Conservation (phyloP, 495 filamentous ascomycete genomes). For the Monascus purpureus region DNA sequence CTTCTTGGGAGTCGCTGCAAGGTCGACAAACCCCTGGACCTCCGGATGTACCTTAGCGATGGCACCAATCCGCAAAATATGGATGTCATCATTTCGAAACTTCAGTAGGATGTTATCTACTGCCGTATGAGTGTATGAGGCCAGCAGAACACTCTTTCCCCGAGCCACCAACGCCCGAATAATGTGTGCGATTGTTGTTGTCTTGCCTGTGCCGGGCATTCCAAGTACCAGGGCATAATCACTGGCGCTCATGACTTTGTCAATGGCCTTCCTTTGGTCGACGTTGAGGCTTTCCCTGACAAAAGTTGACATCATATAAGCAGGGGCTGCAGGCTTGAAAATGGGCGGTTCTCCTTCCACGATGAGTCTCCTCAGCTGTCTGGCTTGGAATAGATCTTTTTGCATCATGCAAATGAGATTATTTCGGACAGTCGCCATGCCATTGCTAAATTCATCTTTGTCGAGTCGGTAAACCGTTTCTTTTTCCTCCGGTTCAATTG, state of each 20-base stretch:
- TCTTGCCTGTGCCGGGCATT: slow-evolving; percentile 97
- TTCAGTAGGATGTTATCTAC: slow-evolving; percentile 97
- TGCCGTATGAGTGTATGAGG: slow-evolving; percentile 92
- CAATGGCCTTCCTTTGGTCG: slow-evolving; percentile 73
- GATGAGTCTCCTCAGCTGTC: slow-evolving; percentile 60
- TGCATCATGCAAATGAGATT: slow-evolving; percentile 89
- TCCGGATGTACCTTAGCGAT: slow-evolving; percentile 74
- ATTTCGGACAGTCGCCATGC: slow-evolving; percentile 87
- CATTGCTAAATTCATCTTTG: slow-evolving; percentile 96
- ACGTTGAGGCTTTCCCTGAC: slow-evolving; percentile 54
- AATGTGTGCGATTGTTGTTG: slow-evolving; percentile 93
- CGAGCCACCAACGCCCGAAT: slow-evolving; percentile 81
- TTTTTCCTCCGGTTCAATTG: slow-evolving; percentile 39
- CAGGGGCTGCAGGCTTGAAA: slow-evolving; percentile 52
- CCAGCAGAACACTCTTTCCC: slow-evolving; percentile 82
- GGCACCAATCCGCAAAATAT: slow-evolving; percentile 71
- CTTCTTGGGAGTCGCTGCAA: slow-evolving; percentile 54
- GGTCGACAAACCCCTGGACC: slow-evolving; percentile 65
- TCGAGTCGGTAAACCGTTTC: slow-evolving; percentile 71
- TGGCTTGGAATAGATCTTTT: slow-evolving; percentile 56
- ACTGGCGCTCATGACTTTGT: slow-evolving; percentile 86
- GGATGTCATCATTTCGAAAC: slow-evolving; percentile 62
- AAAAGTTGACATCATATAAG: slow-evolving; percentile 37
- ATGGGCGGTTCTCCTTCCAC: slow-evolving; percentile 55
- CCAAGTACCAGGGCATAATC: slow-evolving; percentile 93